Evolutionary conservation across 2,329 filamentous ascomycete species (phyloP), one percentile per base, ranked within the genome.

Genomic region (Fusarium ambrosium): DNA sequence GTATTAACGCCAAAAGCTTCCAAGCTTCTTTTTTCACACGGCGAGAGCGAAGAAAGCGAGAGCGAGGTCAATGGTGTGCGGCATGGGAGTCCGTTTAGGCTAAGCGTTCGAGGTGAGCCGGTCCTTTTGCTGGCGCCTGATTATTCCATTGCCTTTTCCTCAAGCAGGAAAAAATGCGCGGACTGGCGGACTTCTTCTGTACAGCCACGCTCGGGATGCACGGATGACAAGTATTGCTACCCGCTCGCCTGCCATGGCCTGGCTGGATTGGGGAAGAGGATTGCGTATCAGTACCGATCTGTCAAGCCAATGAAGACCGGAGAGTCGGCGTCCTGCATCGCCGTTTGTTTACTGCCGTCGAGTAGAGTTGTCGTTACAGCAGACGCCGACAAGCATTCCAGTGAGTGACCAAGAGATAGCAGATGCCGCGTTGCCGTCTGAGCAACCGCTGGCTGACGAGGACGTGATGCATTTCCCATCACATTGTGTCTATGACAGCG

Each of bases 171-270:
- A 61, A 60, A 61, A 60, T 64, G 53, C 36, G 14, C 18, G 7
- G 10, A 16, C 18, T 34, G 32, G 32, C 32, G 32, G 32, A 34
- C 13, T 34, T 55, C 13, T 34, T 55, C 43, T 64, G 66, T 71
- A 75, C 72, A 75, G 72, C 72, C 72, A 75, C 72, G 27, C 72
- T 75, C 72, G 72, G 72, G 53, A 71, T 39, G 53, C 37, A 75
- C 70, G 70, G 72, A 75, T 61, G 66, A 68, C 61, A 61, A 39
- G 62, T 59, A 59, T 45, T 6, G 36, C 18, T 58, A 63, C 61
- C 48, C 36, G 62, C 62, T 53, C 20, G 37, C 27, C 27, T 59
- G 11, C 34, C 39, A 43, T 32, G 13, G 7, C 4, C 11, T 37
- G 34, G 53, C 53, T 65, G 62, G 32, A 64, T 59, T 36, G 32